These are phyloP conservation scores for Chaetothyriales sp. DNA, from an alignment of 2,329 filamentous ascomycete species.

Conservation along the genomic window DNA sequence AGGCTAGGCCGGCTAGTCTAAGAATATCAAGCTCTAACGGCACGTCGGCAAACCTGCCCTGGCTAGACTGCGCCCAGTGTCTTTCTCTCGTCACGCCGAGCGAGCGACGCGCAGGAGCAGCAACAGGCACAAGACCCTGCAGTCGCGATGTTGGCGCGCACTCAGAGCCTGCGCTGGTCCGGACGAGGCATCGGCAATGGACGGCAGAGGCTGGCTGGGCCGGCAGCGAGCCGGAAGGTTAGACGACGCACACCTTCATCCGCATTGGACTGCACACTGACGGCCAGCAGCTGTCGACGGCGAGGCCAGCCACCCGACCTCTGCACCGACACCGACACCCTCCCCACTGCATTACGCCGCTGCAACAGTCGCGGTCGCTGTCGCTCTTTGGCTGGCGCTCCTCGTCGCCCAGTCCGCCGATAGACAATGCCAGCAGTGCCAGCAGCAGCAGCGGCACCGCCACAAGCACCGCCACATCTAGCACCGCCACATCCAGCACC, in stretches of 20 bases:
- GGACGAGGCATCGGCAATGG: conserved; percentile 7
- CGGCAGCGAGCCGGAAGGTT: not conserved
- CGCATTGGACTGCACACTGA: not conserved
- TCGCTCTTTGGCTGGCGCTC: conserved; percentile 15
- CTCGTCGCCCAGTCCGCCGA: not conserved
- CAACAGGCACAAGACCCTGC: not conserved
- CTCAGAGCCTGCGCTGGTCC: conserved; percentile 11
- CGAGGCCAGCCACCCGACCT: not conserved
- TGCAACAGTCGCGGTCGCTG: conserved; percentile 12
- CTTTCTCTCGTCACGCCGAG: not conserved
- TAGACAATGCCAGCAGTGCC: not conserved
- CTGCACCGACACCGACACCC: not conserved
- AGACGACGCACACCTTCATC: not conserved
- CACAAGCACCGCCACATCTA: not conserved
- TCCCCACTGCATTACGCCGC: not conserved
- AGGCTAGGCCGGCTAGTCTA: no score
- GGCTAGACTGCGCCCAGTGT: not conserved
- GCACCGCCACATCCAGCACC: not conserved
- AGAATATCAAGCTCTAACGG: not conserved
- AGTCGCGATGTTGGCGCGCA: conserved; percentile 7
- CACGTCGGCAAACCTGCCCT: not conserved
- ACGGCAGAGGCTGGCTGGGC: conserved; percentile 1
- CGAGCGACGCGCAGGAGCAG: not conserved
- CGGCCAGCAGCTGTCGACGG: not conserved
- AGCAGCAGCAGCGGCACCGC: not conserved